Evolutionary conservation across 768 basidiomycete genomes (phyloP).

Genomic region (Russula foetens): DNA sequence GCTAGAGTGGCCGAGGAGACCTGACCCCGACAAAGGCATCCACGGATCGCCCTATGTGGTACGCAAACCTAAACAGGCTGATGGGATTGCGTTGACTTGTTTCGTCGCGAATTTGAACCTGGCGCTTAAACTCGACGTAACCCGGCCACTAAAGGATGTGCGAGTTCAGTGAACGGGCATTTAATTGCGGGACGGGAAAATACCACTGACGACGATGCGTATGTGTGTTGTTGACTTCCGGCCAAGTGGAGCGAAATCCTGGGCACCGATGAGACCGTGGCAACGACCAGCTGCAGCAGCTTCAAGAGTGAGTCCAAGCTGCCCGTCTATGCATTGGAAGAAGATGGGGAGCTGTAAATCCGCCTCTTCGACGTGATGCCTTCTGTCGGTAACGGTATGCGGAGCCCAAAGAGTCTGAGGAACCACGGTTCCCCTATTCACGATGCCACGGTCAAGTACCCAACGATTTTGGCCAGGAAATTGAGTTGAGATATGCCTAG

Average conservation of each 20-base stretch:
- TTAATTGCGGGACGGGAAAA: too few species aligned
- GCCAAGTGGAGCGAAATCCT: neutral
- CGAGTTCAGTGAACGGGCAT: too few species aligned
- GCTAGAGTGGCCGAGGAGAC: neutral
- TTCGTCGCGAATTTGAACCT: slow-evolving; percentile 8
- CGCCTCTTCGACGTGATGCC: neutral
- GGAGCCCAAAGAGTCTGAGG: slow-evolving; percentile 9
- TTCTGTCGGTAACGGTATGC: neutral
- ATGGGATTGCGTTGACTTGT: neutral
- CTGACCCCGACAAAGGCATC: slow-evolving; percentile 3
- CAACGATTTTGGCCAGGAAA: neutral
- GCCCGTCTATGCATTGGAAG: neutral
- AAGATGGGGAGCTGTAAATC: slow-evolving; percentile 11
- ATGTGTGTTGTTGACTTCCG: neutral
- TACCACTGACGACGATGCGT: slow-evolving; percentile 4
- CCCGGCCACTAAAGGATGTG: slow-evolving; percentile 3
- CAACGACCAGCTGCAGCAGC: neutral
- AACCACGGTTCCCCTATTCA: neutral
- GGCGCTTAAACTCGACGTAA: slow-evolving; percentile 5
- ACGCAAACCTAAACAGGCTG: neutral
- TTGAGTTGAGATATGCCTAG: neutral
- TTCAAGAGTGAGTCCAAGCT: slow-evolving; percentile 4
- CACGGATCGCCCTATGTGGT: slow-evolving; percentile 7
- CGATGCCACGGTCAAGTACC: neutral
- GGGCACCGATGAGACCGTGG: neutral